These are phyloP conservation scores for Nakazawaea ishiwadae DNA, from an alignment of 805 yeast species.

Conservation along the genomic window DNA sequence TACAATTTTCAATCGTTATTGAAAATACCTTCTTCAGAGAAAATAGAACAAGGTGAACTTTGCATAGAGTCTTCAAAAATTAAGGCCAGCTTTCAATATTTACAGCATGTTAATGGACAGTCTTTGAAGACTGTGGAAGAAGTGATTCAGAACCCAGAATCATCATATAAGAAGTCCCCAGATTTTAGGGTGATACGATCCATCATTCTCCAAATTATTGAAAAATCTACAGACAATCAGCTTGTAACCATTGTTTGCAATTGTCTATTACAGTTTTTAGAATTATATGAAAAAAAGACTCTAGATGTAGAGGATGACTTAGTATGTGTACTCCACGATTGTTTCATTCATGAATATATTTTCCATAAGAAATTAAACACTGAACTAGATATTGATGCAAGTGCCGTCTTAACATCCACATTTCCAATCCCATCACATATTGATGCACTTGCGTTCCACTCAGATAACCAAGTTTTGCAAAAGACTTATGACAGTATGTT, in stretches of 20 bases:
- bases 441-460: slow-evolving; percentile 1
- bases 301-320: background rate
- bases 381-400: background rate
- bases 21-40: background rate
- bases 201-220: background rate
- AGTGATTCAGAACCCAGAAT: background rate
- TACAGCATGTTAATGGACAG: too few relatives aligned
- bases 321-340: background rate
- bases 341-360: slow-evolving; percentile 4
- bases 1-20: background rate
- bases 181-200: background rate
- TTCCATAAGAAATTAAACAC: background rate
- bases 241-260: background rate
- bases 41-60: background rate
- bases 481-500: slow-evolving; percentile 4
- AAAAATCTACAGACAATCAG: slow-evolving; percentile 1
- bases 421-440: background rate
- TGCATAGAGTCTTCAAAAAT: background rate
- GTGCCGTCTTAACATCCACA: background rate
- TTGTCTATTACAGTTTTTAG: background rate
- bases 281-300: background rate
- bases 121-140: background rate
- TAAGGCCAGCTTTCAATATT: too few relatives aligned
- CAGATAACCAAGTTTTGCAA: background rate
- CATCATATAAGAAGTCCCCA: background rate